These are phyloP conservation scores for Ceratobasidium sp. DNA, from an alignment of 1,284 basidiomycete genomes.

Conservation along the genomic window DNA sequence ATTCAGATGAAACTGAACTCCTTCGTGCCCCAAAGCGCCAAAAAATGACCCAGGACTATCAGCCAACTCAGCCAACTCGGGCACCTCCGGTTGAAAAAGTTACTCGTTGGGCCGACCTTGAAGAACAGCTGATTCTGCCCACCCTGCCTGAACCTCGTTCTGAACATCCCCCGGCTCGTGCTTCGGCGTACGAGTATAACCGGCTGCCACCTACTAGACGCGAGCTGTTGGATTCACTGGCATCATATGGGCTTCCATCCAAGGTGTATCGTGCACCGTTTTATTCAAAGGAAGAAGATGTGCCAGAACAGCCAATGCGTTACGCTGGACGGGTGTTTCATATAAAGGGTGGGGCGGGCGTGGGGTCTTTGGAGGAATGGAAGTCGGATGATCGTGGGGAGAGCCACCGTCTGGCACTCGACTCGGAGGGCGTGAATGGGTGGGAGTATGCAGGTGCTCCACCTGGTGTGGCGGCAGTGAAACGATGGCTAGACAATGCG, in stretches of 20 bases:
- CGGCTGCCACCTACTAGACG: constrained; percentile 65
- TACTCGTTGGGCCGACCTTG: constrained; percentile 31
- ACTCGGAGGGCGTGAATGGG: constrained; percentile 59
- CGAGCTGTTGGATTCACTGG: constrained; percentile 66
- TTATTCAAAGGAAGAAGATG: constrained; percentile 80
- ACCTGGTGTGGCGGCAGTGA: constrained; percentile 65
- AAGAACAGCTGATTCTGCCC: not conserved
- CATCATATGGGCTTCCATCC: constrained; percentile 64
- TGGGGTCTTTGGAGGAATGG: constrained; percentile 67
- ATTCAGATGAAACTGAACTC: constrained; percentile 1
- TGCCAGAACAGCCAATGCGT: constrained; percentile 74
- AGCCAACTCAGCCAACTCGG: not conserved
- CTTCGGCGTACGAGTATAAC: constrained; percentile 64
- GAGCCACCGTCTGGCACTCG: not conserved
- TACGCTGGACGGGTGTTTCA: constrained; percentile 83
- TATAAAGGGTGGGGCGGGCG: constrained; percentile 69
- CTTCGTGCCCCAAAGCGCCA: constrained; percentile 8
- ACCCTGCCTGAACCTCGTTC: not conserved
- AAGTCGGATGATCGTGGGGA: constrained; percentile 45
- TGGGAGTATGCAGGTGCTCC: constrained; percentile 83
- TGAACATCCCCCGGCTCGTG: not conserved
- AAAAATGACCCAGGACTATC: constrained; percentile 14
- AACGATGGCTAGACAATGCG: constrained; percentile 61
- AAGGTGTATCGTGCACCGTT: constrained; percentile 80
- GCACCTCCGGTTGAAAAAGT: not conserved